Conservation (phyloP, 176 grass and related monocot genomes). For the Musa beccarii region DNA sequence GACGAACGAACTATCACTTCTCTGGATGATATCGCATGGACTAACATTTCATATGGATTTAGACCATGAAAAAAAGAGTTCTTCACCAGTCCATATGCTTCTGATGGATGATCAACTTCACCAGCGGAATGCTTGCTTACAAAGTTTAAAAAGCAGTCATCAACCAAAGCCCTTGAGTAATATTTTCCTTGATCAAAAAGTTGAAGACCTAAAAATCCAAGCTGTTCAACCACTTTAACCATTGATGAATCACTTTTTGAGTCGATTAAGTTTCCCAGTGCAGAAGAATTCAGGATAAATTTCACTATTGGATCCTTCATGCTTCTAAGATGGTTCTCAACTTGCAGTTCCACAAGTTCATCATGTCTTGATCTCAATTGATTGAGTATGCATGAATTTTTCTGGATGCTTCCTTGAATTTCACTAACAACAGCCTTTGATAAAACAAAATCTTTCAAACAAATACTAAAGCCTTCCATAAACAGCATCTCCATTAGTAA, state of each 20-base stretch:
- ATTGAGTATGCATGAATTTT: conserved; percentile 44
- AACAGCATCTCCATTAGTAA: conserved; percentile 77
- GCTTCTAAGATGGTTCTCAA: conserved; percentile 55
- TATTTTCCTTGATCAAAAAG: conserved; percentile 70
- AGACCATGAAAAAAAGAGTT: conserved; percentile 77
- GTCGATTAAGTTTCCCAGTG: conserved; percentile 52
- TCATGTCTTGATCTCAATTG: conserved; percentile 39
- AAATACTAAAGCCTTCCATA: conserved; percentile 75
- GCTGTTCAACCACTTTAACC: conserved; percentile 67
- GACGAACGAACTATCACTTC: conserved; percentile 89
- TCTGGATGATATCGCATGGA: conserved; percentile 78
- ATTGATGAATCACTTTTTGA: conserved; percentile 54
- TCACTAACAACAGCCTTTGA: conserved; percentile 46
- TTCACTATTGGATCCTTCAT: conserved; percentile 56
- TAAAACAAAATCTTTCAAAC: conserved; percentile 59
- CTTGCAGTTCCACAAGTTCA: conserved; percentile 47
- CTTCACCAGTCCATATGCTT: conserved; percentile 67
- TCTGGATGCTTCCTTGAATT: conserved; percentile 40
- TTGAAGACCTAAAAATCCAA: conserved; percentile 81
- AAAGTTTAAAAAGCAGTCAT: conserved; percentile 71
- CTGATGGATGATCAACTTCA: conserved; percentile 43
- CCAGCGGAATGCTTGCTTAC: conserved; percentile 41
- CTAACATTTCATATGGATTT: conserved; percentile 75
- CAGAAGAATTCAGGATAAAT: conserved; percentile 43
- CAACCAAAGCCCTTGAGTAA: conserved; percentile 66